These are phyloP conservation scores for Lunasporangiospora selenospora DNA, from an alignment of 192 early-diverging fungal species.

Conservation along the genomic window DNA sequence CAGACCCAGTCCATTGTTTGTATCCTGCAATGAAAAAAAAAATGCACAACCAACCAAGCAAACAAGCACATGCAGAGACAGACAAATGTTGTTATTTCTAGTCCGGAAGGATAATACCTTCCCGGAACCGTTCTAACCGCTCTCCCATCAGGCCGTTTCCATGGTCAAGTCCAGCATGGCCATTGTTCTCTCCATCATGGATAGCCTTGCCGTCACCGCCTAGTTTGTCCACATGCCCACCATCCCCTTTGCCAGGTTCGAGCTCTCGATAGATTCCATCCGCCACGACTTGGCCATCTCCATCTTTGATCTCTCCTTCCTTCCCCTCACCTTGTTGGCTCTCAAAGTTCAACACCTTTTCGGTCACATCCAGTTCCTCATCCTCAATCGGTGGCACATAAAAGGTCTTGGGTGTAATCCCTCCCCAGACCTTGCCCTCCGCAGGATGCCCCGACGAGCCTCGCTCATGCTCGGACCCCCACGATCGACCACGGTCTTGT, in stretches of 20 bases:
- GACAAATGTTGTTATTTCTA: too few relatives aligned
- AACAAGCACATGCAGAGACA: too few relatives aligned
- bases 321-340: not conserved
- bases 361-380: not conserved
- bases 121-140: conserved; percentile 24
- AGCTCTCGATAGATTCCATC: not conserved
- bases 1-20: too few relatives aligned
- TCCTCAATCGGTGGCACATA: conserved; percentile 11
- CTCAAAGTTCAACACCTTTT: conserved; percentile 15
- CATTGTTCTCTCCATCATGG: not conserved
- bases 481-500: not conserved
- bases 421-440: conserved; percentile 28
- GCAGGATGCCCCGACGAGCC: conserved; percentile 25
- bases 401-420: conserved; percentile 14
- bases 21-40: too few relatives aligned
- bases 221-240: not conserved
- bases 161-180: not conserved
- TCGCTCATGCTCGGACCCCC: conserved; percentile 2
- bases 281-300: not conserved
- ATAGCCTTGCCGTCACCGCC: not conserved
- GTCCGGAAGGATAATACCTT: conserved; percentile 31
- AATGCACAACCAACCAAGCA: too few relatives aligned
- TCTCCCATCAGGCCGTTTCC: conserved; percentile 6
- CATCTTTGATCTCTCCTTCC: not conserved
- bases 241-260: not conserved